Base-by-base conservation (phyloP, 2,329 filamentous ascomycete genomes). In the Nemania sp. region DNA sequence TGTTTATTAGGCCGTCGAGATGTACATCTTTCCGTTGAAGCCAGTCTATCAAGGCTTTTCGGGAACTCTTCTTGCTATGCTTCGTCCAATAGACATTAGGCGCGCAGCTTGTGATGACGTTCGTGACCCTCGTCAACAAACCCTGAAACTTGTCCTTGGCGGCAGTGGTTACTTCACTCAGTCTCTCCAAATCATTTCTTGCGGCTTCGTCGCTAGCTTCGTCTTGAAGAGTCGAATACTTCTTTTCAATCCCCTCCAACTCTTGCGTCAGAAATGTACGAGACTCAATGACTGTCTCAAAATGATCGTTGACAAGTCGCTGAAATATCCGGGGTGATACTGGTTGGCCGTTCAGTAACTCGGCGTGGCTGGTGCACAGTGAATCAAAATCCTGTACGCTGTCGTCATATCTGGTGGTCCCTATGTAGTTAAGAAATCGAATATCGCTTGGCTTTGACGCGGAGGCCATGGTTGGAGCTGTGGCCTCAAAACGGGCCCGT, bases 391-490 rank as follows among this genome's bases (percentile, higher is more conserved):
- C n/a, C n/a, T n/a, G n/a, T n/a, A n/a, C n/a, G n/a, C n/a, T n/a
- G n/a, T 47, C 41, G n/a, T 19, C 6, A 15, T 42, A 34, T n/a
- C 19, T 28, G 3, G 8, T n/a, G 5, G 12, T 31, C 5, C 30
- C 45, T 8, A 53, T 30, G 19, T 54, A 42, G 14, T 40, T 7
- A 9, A 57, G 17, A 15, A 39, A 43, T 9, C 23, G 12, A 11
- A 39, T 14, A 5, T 37, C 5, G 6, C 19, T 24, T n/a, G 17
- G n/a, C n/a, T n/a, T 37, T n/a, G 20, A 20, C 34, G 23, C n/a
- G n/a, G n/a, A n/a, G n/a, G 36, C 54, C 54, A 59, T 59, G 19
- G n/a, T 56, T 24, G 49, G 28, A 14, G 26, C 34, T 42, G 41
- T 14, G 24, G 31, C 39, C n/a, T n/a, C n/a, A n/a, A n/a, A n/a